Evolutionary conservation across 2,329 filamentous ascomycete species (phyloP), one percentile per base, ranked within the genome.

Genomic region (Ophiostoma australiae): DNA sequence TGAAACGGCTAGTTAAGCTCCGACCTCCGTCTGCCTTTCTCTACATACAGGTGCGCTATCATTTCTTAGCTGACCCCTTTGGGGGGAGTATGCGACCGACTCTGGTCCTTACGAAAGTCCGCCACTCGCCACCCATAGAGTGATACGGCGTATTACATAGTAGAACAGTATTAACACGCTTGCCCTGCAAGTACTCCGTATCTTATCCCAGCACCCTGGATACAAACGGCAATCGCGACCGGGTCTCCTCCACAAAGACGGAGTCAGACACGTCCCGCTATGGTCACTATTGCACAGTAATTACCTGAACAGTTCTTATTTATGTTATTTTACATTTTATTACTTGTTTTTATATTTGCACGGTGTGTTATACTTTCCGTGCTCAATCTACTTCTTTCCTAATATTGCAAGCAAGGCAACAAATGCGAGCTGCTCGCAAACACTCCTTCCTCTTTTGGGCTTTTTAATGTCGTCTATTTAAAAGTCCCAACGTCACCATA

Each of bases 401-500:
- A 7, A 48, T 8, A 48, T n/a, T 48, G 20, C 44, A 48, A 48
- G 6, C 17, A 48, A 58, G 52, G 52, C 52, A 58, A n/a, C 52
- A n/a, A n/a, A n/a, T 55, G 23, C 52, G 7, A 58, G 52, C n/a
- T 58, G 11, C 7, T 58, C n/a, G n/a, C 52, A n/a, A 23, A 27
- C 52, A n/a, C 35, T 65, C 58, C 58, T 35, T 65, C 58, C 58
- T 65, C 31, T 35, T 65, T 65, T 7, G 58, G 58, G 31, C 31
- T 33, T 35, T 35, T n/a, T 35, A 4, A 27, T 27, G 52, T 13
- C 27, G 23, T 55, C 48, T 55, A 55, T 23, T 58, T 58, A 58
- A 58, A 58, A 58, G 52, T 15, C 23, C 52, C 52, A 65, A 65
- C 31, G 33, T 65, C 61, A 65, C 61, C 61, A 65, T 65, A 35